These are phyloP conservation scores for Cenchrus americanus DNA, from an alignment of 176 grass and related monocot species.

Conservation along the genomic window DNA sequence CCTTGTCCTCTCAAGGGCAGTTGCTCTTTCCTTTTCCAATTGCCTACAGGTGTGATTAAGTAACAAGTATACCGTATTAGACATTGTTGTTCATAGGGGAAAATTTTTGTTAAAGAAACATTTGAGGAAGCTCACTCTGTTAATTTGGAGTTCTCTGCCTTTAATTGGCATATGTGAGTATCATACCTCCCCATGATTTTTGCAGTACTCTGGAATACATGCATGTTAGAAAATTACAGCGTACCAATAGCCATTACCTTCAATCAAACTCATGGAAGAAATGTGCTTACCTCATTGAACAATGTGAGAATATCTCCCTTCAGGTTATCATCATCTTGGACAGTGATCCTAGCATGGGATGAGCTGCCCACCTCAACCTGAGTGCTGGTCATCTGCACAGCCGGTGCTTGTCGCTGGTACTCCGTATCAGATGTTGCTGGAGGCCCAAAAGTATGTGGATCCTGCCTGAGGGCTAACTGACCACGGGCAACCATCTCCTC, in stretches of 20 bases:
- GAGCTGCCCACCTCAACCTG: not conserved
- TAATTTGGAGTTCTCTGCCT: not conserved
- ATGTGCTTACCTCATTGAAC: constrained; percentile 18
- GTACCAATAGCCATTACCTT: not conserved
- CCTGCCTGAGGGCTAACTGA: not conserved
- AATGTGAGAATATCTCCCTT: not conserved
- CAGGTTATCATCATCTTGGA: constrained; percentile 8
- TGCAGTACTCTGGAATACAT: not conserved
- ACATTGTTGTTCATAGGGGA: not conserved
- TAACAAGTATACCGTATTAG: not conserved
- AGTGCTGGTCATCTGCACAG: constrained; percentile 1
- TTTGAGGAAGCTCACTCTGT: not conserved
- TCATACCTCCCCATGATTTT: not conserved
- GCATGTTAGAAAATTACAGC: constrained; percentile 6
- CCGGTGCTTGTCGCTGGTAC: not conserved
- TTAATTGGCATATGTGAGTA: not conserved
- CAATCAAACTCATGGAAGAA: constrained; percentile 6
- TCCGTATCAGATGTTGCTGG: not conserved
- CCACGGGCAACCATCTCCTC: not conserved
- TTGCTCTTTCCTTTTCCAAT: not conserved
- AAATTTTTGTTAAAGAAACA: not conserved
- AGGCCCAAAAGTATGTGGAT: not conserved
- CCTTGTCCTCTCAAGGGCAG: not conserved
- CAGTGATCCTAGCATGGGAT: not conserved
- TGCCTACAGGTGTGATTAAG: not conserved